Base-by-base conservation (phyloP, 2,329 filamentous ascomycete genomes). In the Ceratocystis cubensis region DNA sequence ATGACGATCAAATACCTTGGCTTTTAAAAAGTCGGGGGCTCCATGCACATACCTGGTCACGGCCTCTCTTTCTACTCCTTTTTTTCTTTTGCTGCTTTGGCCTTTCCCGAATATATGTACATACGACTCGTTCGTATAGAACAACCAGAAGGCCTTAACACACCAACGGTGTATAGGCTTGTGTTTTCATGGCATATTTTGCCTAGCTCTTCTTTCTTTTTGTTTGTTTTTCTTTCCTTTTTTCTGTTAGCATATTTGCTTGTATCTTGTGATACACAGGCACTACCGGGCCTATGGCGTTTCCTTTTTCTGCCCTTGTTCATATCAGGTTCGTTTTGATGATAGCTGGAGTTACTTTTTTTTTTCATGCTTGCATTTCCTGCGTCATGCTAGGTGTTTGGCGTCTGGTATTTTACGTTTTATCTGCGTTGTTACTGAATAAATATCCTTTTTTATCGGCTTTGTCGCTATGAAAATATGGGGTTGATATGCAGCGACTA, bases 1-100 rank as follows among this genome's bases (percentile, higher is more conserved):
- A 91, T 94, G 85, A 88, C 88, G 76, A 84, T 86, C 20, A 88
- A 88, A 75, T 84, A 87, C 69, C 76, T 95, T 69, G 88, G 73
- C 70, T 57, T 67, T 20, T 53, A 37, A 30, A 10, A 22, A 15
- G 20, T 5, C 7, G 7, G 22, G 8, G 5, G 48, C 48, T 20
- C 48, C n/a, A 30, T 7, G 13, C 50, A n/a, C 46, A 7, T 20
- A 10, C 5, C n/a, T n/a, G n/a, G 17, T 4, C 5, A 7, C 8
- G 46, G 46, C 2, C 46, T 48, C 45, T 4, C 17, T 53, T 64
- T 41, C 17, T 63, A n/a, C 44, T 50, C 6, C 8, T 22, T 50
- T 64, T 64, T 48, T 17, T 53, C 15, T 48, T 41, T n/a, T n/a
- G 20, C 28, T 56, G 17, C 15, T 48, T 48, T 48, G 17, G 20